Conservation (phyloP, 441 rosid species). For the Brassica balearica region DNA sequence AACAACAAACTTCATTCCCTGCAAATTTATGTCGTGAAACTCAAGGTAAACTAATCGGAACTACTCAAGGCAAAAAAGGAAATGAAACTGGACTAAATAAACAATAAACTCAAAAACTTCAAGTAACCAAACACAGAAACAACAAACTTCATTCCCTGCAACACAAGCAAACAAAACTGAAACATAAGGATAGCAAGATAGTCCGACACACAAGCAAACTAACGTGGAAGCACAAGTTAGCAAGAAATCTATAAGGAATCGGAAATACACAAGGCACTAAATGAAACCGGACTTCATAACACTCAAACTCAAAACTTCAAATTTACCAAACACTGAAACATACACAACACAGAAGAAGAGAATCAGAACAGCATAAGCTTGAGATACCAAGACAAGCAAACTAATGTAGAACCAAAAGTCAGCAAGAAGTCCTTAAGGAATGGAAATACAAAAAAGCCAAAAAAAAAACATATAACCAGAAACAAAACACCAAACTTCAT, state of each 20-base stretch:
- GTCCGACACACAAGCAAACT: conserved; percentile 31
- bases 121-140: background rate
- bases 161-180: conserved; percentile 33
- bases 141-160: conserved; percentile 32
- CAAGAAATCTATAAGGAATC: background rate
- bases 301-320: background rate
- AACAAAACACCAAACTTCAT: conserved; percentile 25
- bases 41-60: conserved; percentile 34
- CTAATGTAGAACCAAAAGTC: background rate
- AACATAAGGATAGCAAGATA: background rate
- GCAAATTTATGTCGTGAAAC: background rate
- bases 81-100: background rate
- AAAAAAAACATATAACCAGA: background rate
- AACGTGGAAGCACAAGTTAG: background rate
- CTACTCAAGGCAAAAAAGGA: background rate
- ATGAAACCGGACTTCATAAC: background rate
- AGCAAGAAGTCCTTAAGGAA: too few species aligned
- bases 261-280: background rate
- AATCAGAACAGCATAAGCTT: background rate
- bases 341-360: too few species aligned
- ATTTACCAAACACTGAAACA: background rate
- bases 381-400: too few species aligned
- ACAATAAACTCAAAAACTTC: too few species aligned
- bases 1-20: conserved; percentile 32
- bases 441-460: too few species aligned